A percentile compares a stretch with the other conserved stretches of the same genome.
phyloP scores from a whole-genome alignment of 129 eudicot species.

The Daucus carota region DNA sequence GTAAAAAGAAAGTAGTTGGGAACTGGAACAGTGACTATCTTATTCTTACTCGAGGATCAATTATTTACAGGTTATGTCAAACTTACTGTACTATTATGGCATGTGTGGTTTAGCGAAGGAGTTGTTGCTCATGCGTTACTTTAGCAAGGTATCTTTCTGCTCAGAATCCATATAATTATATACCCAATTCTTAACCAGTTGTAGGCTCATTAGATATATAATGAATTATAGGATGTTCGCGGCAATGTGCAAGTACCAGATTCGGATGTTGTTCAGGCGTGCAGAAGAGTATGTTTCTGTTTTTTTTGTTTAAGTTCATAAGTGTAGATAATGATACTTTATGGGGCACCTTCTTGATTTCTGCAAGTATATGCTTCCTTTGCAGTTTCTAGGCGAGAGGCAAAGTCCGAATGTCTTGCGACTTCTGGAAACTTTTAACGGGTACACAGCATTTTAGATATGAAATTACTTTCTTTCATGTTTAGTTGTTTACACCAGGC shows the following conservation, averaged over 20 bases:
- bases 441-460: constrained; percentile 26
- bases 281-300: constrained; percentile 51
- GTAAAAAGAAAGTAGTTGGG: not conserved
- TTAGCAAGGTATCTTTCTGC: constrained; percentile 65
- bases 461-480: not conserved
- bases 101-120: constrained; percentile 80
- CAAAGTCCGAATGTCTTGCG: constrained; percentile 75
- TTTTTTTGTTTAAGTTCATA: not conserved
- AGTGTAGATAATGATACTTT: not conserved
- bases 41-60: not conserved
- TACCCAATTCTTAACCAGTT: constrained; percentile 9
- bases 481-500: not conserved
- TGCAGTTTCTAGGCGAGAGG: constrained; percentile 83
- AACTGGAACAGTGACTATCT: not conserved
- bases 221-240: constrained; percentile 61
- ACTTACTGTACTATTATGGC: constrained; percentile 72
- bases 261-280: constrained; percentile 69
- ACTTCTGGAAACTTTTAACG: constrained; percentile 72
- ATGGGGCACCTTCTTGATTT: constrained; percentile 8
- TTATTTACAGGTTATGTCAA: constrained; percentile 63
- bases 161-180: constrained; percentile 8
- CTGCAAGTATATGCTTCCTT: constrained; percentile 9
- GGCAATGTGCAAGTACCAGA: constrained; percentile 73
- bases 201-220: constrained; percentile 11
- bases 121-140: constrained; percentile 72